A percentile compares a stretch with the other conserved stretches of the same genome.
Evolutionary conservation across 2,329 filamentous ascomycete species (phyloP).

Genomic region (Alternaria triticina): DNA sequence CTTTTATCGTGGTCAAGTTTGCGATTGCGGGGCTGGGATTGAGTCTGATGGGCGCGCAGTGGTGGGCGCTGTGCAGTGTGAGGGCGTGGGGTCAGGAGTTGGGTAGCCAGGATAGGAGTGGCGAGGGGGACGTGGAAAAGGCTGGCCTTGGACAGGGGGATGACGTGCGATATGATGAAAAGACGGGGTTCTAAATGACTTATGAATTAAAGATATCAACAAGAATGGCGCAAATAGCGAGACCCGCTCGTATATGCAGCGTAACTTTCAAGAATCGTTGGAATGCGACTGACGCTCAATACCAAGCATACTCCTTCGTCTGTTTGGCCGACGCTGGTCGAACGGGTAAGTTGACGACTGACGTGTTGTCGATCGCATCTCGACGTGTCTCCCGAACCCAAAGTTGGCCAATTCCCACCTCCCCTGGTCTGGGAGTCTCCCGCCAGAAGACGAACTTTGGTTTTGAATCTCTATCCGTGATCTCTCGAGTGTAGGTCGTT

Average conservation of each 20-base stretch:
- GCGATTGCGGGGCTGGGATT: slow-evolving; percentile 30
- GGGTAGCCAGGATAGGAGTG: neutral
- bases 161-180: slow-evolving; percentile 5
- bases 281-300: neutral
- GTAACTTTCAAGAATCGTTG: neutral
- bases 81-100: slow-evolving; percentile 34
- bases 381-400: slow-evolving; percentile 34
- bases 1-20: slow-evolving; percentile 31
- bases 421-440: neutral
- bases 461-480: too few relatives aligned
- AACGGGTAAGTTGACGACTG: slow-evolving; percentile 25
- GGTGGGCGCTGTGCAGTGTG: slow-evolving; percentile 41
- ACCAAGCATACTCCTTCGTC: neutral
- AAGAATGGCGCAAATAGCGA: neutral
- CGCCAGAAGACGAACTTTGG: slow-evolving; percentile 34
- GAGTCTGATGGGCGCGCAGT: slow-evolving; percentile 41
- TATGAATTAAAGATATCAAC: slow-evolving; percentile 11
- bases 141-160: slow-evolving; percentile 4
- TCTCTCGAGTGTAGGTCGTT: slow-evolving; percentile 40
- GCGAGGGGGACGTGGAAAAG: slow-evolving; percentile 22
- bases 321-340: too few relatives aligned
- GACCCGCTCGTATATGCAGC: neutral
- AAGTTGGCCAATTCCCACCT: slow-evolving; percentile 10
- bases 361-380: slow-evolving; percentile 6
- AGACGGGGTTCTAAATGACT: slow-evolving; percentile 13